Evolutionary conservation across 257 asterid genomes (phyloP).

Genomic region (Solanum pinnatisectum): DNA sequence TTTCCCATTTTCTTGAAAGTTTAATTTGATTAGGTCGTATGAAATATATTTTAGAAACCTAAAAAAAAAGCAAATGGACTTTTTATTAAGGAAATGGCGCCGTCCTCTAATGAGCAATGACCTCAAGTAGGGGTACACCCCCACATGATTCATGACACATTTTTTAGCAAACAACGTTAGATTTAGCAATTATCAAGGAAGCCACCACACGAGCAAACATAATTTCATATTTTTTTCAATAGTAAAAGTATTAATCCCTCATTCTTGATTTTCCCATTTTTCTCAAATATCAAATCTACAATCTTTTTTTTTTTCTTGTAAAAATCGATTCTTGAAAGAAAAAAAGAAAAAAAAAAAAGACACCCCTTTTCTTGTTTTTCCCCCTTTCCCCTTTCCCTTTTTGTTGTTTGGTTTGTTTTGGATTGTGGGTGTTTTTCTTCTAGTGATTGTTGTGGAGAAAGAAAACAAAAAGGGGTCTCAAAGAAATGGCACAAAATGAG

Average conservation of each 20-base stretch:
- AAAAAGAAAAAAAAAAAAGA: background rate
- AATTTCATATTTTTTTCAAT: background rate
- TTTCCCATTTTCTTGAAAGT: background rate
- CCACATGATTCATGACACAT: background rate
- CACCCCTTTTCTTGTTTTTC: background rate
- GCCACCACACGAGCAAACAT: background rate
- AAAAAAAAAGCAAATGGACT: background rate
- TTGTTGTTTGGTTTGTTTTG: background rate
- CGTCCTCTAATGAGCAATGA: background rate
- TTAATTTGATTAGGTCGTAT: background rate
- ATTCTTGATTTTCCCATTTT: background rate
- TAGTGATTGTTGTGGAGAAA: background rate
- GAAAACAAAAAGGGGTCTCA: background rate
- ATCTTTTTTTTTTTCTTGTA: background rate
- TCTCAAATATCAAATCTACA: background rate
- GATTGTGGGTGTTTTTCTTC: background rate
- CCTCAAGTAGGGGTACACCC: background rate
- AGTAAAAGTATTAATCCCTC: background rate
- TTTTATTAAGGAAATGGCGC: background rate
- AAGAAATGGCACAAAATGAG: conserved; percentile 40
- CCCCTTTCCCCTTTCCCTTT: background rate
- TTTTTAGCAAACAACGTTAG: background rate
- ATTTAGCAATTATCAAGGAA: background rate
- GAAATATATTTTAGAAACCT: background rate
- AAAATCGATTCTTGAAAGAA: background rate